Percentiles rank a stretch among this genome's conserved stretches.
Evolutionary conservation across 495 filamentous ascomycete genomes (phyloP).

Genomic region (Hypoxylon rickii): DNA sequence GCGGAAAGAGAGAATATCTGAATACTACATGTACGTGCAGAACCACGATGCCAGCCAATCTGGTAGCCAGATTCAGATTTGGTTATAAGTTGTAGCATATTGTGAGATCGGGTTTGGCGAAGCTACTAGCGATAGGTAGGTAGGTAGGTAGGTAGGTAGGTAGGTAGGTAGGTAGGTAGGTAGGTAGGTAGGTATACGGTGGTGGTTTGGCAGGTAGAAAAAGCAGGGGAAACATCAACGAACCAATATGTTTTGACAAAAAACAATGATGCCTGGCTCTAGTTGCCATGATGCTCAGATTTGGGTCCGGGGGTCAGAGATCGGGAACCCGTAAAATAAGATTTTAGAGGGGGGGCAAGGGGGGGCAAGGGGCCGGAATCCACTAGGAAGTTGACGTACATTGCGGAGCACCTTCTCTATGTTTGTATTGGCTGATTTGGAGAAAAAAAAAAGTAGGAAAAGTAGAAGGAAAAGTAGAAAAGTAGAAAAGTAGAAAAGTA

Average conservation of each 20-base stretch:
- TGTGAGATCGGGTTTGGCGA: conserved; percentile 22
- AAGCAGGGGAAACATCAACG: too few species aligned
- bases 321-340: conserved; percentile 42
- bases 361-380: conserved; percentile 9
- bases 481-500: too few species aligned
- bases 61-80: conserved; percentile 2
- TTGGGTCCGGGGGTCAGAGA: conserved; percentile 32
- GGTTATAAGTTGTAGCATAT: conserved; percentile 16
- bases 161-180: not conserved
- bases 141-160: not conserved
- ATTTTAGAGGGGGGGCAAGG: conserved; percentile 29
- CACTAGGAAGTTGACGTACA: conserved; percentile 30
- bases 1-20: conserved; percentile 6
- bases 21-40: not conserved
- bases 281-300: conserved; percentile 33
- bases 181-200: conserved; percentile 1
- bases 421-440: conserved; percentile 24
- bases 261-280: conserved; percentile 13
- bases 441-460: too few species aligned
- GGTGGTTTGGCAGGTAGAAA: too few species aligned
- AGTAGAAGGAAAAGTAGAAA: too few species aligned
- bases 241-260: not conserved
- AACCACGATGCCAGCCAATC: not conserved
- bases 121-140: too few species aligned
- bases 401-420: conserved; percentile 24